Percentiles rank a stretch among this genome's conserved stretches.
Conservation (phyloP, 371 early-diverging fungal species). For the Nematocida displodere region DNA sequence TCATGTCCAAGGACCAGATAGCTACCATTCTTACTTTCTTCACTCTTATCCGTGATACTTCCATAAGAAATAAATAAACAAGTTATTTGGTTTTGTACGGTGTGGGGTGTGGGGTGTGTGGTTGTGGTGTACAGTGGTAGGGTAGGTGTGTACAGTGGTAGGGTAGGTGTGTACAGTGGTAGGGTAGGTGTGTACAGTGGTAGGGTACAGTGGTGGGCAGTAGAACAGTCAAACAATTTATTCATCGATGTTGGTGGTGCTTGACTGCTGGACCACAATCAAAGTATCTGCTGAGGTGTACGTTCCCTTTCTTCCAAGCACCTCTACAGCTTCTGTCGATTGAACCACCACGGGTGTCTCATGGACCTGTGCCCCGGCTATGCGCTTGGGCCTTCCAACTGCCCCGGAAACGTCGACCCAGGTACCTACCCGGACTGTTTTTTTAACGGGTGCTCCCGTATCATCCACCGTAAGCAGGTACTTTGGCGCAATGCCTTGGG, state of each 20-base stretch:
- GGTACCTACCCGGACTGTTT: slow-evolving; percentile 88
- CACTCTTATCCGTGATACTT: slow-evolving; percentile 55
- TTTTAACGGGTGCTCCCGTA: slow-evolving; percentile 69
- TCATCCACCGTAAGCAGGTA: slow-evolving; percentile 82
- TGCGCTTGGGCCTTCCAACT: slow-evolving; percentile 91
- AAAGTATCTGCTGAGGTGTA: slow-evolving; percentile 8
- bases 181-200: not conserved
- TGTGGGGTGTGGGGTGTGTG: not conserved
- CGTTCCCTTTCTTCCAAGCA: slow-evolving; percentile 58
- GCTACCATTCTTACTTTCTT: slow-evolving; percentile 61
- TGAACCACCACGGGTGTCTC: slow-evolving; percentile 89
- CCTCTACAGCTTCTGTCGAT: slow-evolving; percentile 86
- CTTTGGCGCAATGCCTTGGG: slow-evolving; percentile 85
- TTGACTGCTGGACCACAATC: slow-evolving; percentile 3
- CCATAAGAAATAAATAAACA: slow-evolving; percentile 32
- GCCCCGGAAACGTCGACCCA: slow-evolving; percentile 92
- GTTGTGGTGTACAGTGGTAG: not conserved
- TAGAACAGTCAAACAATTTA: not conserved
- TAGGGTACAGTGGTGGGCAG: not conserved
- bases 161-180: not conserved
- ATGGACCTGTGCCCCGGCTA: slow-evolving; percentile 95
- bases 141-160: not conserved
- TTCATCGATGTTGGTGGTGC: not conserved
- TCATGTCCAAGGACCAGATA: slow-evolving; percentile 73
- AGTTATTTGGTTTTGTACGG: not conserved